Conservation (phyloP, 2,329 filamentous ascomycete species). For the Didymosphaeria variabile region DNA sequence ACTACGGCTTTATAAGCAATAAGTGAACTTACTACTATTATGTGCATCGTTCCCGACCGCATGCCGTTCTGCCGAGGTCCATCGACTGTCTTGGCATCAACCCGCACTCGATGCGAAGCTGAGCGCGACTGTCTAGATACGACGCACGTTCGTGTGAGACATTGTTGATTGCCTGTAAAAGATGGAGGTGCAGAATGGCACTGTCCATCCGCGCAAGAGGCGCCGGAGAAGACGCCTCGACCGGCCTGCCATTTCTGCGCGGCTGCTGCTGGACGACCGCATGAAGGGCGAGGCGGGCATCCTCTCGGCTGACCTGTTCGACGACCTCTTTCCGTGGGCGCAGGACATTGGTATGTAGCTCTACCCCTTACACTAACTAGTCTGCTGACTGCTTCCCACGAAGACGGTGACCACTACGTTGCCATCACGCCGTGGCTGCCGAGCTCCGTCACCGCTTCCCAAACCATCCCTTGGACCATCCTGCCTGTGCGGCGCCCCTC, state of each 20-base stretch:
- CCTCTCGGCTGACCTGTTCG: slow-evolving; percentile 85
- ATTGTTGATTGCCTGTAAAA: slow-evolving; percentile 4
- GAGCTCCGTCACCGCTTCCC: slow-evolving; percentile 55
- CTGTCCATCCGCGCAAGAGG: slow-evolving; percentile 56
- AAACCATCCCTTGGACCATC: slow-evolving; percentile 82
- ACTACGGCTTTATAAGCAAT: too few species aligned
- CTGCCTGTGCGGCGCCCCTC: slow-evolving; percentile 71
- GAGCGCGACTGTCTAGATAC: slow-evolving; percentile 4
- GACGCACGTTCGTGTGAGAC: not conserved
- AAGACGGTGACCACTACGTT: slow-evolving; percentile 62
- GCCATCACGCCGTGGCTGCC: slow-evolving; percentile 80
- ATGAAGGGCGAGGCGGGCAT: slow-evolving; percentile 86
- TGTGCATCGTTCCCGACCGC: slow-evolving; percentile 17
- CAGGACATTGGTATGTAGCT: slow-evolving; percentile 30
- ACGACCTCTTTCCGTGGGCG: slow-evolving; percentile 74
- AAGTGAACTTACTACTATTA: too few species aligned
- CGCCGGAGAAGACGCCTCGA: slow-evolving; percentile 65
- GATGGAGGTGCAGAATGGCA: slow-evolving; percentile 46
- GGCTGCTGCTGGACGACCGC: slow-evolving; percentile 84
- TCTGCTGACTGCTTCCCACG: slow-evolving; percentile 4
- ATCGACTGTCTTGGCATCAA: slow-evolving; percentile 22
- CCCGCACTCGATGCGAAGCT: slow-evolving; percentile 28
- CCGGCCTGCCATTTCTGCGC: slow-evolving; percentile 79
- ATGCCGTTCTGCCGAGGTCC: slow-evolving; percentile 33
- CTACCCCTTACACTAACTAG: not conserved